Percentiles rank a stretch among this genome's conserved stretches.
Evolutionary conservation across 768 basidiomycete species (phyloP).

Genomic region (Kwoniella shandongensis): DNA sequence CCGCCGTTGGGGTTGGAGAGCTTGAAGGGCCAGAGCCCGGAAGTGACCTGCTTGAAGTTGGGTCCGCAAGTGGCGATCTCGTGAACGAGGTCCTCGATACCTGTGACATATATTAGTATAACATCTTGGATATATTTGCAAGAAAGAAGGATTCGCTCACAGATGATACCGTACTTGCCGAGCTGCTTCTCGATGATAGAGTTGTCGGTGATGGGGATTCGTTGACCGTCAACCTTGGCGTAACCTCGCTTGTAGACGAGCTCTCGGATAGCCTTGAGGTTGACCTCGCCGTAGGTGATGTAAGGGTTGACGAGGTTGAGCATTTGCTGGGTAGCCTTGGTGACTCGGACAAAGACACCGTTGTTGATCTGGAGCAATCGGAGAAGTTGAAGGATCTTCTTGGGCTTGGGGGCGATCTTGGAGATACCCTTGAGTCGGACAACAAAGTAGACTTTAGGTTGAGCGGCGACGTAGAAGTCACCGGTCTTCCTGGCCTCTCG

Average conservation of each 20-base stretch:
- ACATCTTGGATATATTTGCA: too few species aligned
- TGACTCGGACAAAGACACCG: slow-evolving; percentile 96
- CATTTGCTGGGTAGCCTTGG: slow-evolving; percentile 96
- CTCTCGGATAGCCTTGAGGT: slow-evolving; percentile 94
- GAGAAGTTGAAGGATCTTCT: slow-evolving; percentile 97
- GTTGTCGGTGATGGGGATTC: slow-evolving; percentile 93
- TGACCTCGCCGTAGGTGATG: slow-evolving; percentile 89
- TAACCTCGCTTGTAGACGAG: slow-evolving; percentile 99
- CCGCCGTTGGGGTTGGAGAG: slow-evolving; percentile 98
- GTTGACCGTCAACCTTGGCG: slow-evolving; percentile 96
- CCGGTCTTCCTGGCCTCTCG: slow-evolving; percentile 85
- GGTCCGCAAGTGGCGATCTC: slow-evolving; percentile 94
- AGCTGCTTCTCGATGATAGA: slow-evolving; percentile 84
- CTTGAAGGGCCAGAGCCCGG: slow-evolving; percentile 98
- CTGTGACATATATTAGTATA: too few species aligned
- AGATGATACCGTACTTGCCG: slow-evolving; percentile 93
- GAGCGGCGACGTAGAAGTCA: slow-evolving; percentile 95
- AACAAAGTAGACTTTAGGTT: slow-evolving; percentile 97
- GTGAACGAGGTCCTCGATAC: slow-evolving; percentile 92
- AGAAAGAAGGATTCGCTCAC: too few species aligned
- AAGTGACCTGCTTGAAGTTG: slow-evolving; percentile 93
- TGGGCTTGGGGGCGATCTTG: slow-evolving; percentile 98
- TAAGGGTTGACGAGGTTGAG: slow-evolving; percentile 96
- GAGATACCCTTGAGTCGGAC: slow-evolving; percentile 99
- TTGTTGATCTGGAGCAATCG: slow-evolving; percentile 99